Evolutionary conservation across 2,329 filamentous ascomycete genomes (phyloP), one percentile per base, ranked within the genome.

Genomic region (Kalmusia sp.): DNA sequence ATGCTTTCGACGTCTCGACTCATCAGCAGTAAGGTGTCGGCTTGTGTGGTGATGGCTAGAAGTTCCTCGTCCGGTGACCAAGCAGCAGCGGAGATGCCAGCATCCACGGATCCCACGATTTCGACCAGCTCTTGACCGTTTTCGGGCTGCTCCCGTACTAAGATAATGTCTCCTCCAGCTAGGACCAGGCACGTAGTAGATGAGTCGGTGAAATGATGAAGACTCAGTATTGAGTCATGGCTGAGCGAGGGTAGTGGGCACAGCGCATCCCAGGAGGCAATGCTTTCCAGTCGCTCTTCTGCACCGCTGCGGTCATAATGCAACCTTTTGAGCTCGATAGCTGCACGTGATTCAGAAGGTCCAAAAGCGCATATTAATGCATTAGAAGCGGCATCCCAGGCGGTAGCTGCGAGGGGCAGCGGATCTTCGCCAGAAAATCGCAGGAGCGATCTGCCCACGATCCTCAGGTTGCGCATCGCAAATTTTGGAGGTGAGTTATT

Each of bases 41-140:
- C 88, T 66, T 87, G 87, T 15, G 95, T 98, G 48, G 89, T 86
- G 57, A 99, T 86, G 50, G 90, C 87, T 38, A 99, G 79, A 15
- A 98, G 81, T 72, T 98, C 93, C 69, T 97, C 93, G 68, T 99
- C 95, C 2, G 93, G 93, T 33, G 93, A 96, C 95, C 95, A 99
- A 62, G 86, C 84, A 14, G 93, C 93, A 14, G 92, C 92, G 21
- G 87, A 85, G 64, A 99, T 96, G 21, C 93, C 95, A 53, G 89
- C 90, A 76, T 97, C 92, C 31, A 99, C 91, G 28, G 92, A 96
- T 38, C 95, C 95, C 59, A 98, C 87, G 63, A 99, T 98, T 75
- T 98, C 95, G 63, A 99, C 92, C 63, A 90, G 87, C 31, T 92
- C 90, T 71, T 90, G 86, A 54, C 83, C 86, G 5, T 81, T 78